Percentiles rank a stretch among this genome's conserved stretches.
Evolutionary conservation across 331 rosid genomes (phyloP).

Genomic region (Acacia concinna): DNA sequence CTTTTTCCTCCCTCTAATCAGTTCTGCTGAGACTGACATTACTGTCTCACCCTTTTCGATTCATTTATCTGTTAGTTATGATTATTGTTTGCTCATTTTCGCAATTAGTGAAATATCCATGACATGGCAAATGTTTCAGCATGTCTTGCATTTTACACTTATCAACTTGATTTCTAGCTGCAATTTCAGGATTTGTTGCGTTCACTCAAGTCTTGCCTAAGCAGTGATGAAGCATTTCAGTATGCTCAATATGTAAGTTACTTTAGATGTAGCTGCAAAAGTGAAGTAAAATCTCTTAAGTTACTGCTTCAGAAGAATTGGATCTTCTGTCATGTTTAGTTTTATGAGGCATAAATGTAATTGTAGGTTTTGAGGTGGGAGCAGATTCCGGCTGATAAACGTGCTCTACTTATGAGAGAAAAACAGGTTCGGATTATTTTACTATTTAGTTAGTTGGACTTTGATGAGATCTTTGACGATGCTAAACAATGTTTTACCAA

Average conservation of each 20-base stretch:
- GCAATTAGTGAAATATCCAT: conserved; percentile 1
- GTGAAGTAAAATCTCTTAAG: conserved; percentile 16
- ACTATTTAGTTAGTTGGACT: conserved; percentile 3
- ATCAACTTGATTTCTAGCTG: conserved; percentile 30
- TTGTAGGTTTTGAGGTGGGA: conserved; percentile 86
- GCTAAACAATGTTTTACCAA: not conserved
- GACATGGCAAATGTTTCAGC: not conserved
- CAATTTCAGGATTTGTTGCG: conserved; percentile 68
- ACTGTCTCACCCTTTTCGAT: not conserved
- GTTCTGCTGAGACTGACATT: not conserved
- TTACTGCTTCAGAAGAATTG: conserved; percentile 18
- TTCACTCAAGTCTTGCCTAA: conserved; percentile 60
- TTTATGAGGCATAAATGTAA: conserved; percentile 22
- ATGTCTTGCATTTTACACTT: not conserved
- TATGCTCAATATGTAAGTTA: conserved; percentile 80
- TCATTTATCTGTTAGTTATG: conserved; percentile 2
- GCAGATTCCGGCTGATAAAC: conserved; percentile 86
- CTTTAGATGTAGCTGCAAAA: conserved; percentile 23
- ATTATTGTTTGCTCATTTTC: not conserved
- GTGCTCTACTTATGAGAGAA: conserved; percentile 85
- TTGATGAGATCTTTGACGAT: not conserved
- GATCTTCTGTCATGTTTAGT: conserved; percentile 22
- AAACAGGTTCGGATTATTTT: conserved; percentile 65
- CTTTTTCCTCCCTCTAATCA: conserved; percentile 14
- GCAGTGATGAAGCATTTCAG: conserved; percentile 69